Base-by-base conservation (phyloP, 805 yeast genomes). In the Hanseniaspora valbyensis region DNA sequence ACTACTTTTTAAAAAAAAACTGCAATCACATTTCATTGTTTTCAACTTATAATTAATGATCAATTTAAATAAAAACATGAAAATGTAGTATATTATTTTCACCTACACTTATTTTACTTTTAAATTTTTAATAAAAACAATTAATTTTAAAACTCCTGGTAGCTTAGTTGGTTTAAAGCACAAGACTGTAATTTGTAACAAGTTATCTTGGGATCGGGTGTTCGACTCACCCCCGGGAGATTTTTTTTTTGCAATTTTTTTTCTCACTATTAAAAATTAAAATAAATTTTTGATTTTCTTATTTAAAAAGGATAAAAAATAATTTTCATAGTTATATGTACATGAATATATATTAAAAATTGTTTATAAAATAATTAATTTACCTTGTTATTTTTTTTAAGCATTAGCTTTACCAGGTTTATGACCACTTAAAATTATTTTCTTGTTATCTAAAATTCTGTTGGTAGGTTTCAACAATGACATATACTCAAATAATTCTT, bases 181-280 rank as follows among this genome's bases (percentile, higher is more conserved):
- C 32, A 48, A 48, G 51, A 48, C 51, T 48, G 51, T 48, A 48
- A 48, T 48, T 46, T 38, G n/a, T 33, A 34, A 18, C 21, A 33
- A 48, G 51, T 39, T 33, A 48, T 48, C 51, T 48, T 48, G 51
- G 45, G 51, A 48, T 48, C 51, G 51, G 51, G 51, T 48, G 51
- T 48, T 48, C 51, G 51, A 48, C 30, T 48, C 51, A 48, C 51
- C 51, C 51, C 51, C 51, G 51, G 51, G 51, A 48, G 51, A 49
- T 48, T 40, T 32, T 46, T 25, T 24, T 39, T 34, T 37, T 42
- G 14, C 9, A 34, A 30, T 29, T 43, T 43, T 26, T 44, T 36
- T 44, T 44, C 19, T 44, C 18, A 10, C 5, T 26, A 2, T 21
- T 4, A 16, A 14, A 4, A 26, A 22, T 18, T 14, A 22, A 40